Percentiles rank a stretch among this genome's conserved stretches.
phyloP scores from a whole-genome alignment of 2,329 filamentous ascomycete species.

The Aspergillus sp. region DNA sequence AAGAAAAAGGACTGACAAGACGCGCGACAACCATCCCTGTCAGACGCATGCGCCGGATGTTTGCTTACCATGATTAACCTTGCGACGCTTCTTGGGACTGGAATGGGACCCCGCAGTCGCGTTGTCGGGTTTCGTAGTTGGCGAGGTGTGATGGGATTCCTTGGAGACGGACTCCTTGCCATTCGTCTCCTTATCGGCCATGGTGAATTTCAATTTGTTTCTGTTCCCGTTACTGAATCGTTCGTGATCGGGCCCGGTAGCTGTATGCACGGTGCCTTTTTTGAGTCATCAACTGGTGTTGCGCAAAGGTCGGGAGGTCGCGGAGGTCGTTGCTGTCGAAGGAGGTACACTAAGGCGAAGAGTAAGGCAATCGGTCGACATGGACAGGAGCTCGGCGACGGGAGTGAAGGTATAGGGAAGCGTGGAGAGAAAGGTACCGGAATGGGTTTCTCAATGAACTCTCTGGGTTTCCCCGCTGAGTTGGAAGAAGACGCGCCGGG shows the following conservation, averaged over 20 bases:
- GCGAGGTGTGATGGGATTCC: constrained; percentile 20
- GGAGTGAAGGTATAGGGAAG: not conserved
- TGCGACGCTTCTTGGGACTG: constrained; percentile 79
- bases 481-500: constrained; percentile 9
- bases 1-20: constrained; percentile 14
- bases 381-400: constrained; percentile 9
- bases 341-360: constrained; percentile 18
- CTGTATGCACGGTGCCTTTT: constrained; percentile 21
- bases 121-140: constrained; percentile 33
- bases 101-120: constrained; percentile 32
- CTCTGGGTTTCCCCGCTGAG: constrained; percentile 17
- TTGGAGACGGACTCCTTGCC: constrained; percentile 31
- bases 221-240: constrained; percentile 27
- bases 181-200: constrained; percentile 18
- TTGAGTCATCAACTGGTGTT: constrained; percentile 29
- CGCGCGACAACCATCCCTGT: constrained; percentile 21
- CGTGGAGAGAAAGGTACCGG: constrained; percentile 2
- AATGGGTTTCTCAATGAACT: constrained; percentile 4
- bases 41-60: constrained; percentile 23
- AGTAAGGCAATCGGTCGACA: constrained; percentile 28
- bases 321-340: constrained; percentile 12
- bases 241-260: constrained; percentile 23
- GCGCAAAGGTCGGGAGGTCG: constrained; percentile 20
- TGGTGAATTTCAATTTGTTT: constrained; percentile 19
- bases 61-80: constrained; percentile 80